phyloP scores from a whole-genome alignment of 805 yeast species.

The Candida orba region DNA sequence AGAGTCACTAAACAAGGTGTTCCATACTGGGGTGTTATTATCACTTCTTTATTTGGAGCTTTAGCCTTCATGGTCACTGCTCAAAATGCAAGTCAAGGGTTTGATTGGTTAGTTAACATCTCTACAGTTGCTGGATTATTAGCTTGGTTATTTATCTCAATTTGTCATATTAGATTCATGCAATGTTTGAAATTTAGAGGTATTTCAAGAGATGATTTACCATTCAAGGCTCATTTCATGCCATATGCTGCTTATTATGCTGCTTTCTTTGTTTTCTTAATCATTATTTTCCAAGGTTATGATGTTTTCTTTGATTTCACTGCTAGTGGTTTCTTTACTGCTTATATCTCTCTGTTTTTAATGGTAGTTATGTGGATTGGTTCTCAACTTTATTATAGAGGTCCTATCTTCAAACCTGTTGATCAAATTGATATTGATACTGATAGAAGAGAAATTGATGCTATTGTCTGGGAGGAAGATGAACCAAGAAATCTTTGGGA shows the following conservation, averaged over 20 bases:
- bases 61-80: slow-evolving; percentile 53
- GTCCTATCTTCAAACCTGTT: slow-evolving; percentile 31
- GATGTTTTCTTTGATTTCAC: slow-evolving; percentile 24
- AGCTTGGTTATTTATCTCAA: slow-evolving; percentile 64
- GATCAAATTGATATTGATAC: slow-evolving; percentile 22
- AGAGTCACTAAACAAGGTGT: slow-evolving; percentile 51
- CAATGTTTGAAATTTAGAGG: slow-evolving; percentile 53
- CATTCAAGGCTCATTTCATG: slow-evolving; percentile 65
- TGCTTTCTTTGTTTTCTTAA: slow-evolving; percentile 42
- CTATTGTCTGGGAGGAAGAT: slow-evolving; percentile 49
- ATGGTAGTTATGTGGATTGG: slow-evolving; percentile 49
- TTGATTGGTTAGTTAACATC: slow-evolving; percentile 67
- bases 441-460: slow-evolving; percentile 24
- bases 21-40: slow-evolving; percentile 49
- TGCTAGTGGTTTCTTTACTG: slow-evolving; percentile 49
- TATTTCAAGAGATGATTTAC: slow-evolving; percentile 59
- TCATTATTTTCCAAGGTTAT: slow-evolving; percentile 70
- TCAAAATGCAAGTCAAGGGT: slow-evolving; percentile 47
- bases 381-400: slow-evolving; percentile 46
- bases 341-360: slow-evolving; percentile 66
- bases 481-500: slow-evolving; percentile 47
- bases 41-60: slow-evolving; percentile 55
- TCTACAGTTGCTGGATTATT: slow-evolving; percentile 70
- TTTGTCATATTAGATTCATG: slow-evolving; percentile 69
- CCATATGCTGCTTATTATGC: slow-evolving; percentile 66